Conservation (phyloP, 225 moss, liverwort and hornwort species). For the Ulota crispa region DNA sequence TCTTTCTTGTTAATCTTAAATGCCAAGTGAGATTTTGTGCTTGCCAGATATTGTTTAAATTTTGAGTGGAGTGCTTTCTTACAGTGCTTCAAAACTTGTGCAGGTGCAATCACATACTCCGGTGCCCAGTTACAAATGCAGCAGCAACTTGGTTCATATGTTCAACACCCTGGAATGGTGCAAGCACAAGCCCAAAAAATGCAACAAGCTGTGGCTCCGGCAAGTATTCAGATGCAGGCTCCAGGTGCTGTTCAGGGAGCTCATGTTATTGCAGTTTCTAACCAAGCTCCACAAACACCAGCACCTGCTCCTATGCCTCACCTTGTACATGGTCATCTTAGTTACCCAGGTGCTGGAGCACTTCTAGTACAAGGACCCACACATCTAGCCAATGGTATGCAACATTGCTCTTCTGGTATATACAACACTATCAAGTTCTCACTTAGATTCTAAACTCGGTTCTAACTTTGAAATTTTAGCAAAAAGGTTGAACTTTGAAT, state of each 20-base stretch:
- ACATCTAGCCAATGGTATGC: constrained; percentile 29
- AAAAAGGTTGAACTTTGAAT: background rate
- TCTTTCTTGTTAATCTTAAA: background rate
- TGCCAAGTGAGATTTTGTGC: background rate
- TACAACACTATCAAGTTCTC: background rate
- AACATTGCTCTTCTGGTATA: background rate
- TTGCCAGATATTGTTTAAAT: background rate
- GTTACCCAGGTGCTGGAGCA: constrained; percentile 41
- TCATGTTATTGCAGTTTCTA: constrained; percentile 29
- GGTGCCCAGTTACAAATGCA: constrained; percentile 44
- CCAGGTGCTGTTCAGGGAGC: constrained; percentile 29
- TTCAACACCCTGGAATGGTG: constrained; percentile 43
- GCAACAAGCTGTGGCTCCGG: constrained; percentile 36
- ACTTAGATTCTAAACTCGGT: background rate
- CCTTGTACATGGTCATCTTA: constrained; percentile 62
- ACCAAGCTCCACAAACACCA: constrained; percentile 49
- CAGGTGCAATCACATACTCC: constrained; percentile 39
- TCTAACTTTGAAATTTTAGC: background rate
- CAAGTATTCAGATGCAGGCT: constrained; percentile 32
- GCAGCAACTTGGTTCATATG: constrained; percentile 36
- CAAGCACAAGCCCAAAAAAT: constrained; percentile 42
- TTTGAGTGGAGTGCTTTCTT: background rate
- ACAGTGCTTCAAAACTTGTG: background rate
- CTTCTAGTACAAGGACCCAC: constrained; percentile 31
- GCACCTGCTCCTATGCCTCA: constrained; percentile 55